Evolutionary conservation across 805 yeast genomes (phyloP), one percentile per base, ranked within the genome.

Genomic region (Maudiozyma serrabonitensis): DNA sequence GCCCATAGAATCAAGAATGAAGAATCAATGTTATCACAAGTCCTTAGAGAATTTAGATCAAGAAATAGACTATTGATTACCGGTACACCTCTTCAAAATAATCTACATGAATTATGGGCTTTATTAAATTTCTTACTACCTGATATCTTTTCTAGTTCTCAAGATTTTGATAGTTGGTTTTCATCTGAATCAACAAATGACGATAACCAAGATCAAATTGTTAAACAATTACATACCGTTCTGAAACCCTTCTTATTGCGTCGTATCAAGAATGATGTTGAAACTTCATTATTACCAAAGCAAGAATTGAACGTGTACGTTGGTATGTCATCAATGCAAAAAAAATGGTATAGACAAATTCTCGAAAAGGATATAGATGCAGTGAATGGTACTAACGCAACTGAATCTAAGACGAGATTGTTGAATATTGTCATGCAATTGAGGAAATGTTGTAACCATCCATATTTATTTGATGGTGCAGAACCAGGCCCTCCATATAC

Each of bases 401-500:
- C 79, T 50, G 95, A 85, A 62, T 76, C 84, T 11, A 85, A 85
- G 61, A 84, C 95, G 2, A 71, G 93, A 59, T 71, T 85, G 51
- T 68, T 85, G 45, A 85, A 85, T 61, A 85, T 85, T 56, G 91
- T 84, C 45, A 85, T 85, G 95, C 95, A 85, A 63, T 71, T 85
- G 59, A 75, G 93, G 62, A 85, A 85, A 63, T 85, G 93, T 63
- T 85, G 91, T 69, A 85, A 85, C 57, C 95, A 85, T 68, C 95
- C 95, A 12, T 85, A 85, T 61, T 67, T 85, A 41, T 85, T 85
- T 59, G 95, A 85, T 63, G 95, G 95, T 41, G 93, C 91, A 1
- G 95, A 85, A 61, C 93, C 93, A 1, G 95, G 95, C 9, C 95
- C 95, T 21, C 95, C 95, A 26, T 85, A 72, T 58, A 85, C 93